phyloP scores from a whole-genome alignment of 805 yeast species.

The Cyberlindnera bimundalis region DNA sequence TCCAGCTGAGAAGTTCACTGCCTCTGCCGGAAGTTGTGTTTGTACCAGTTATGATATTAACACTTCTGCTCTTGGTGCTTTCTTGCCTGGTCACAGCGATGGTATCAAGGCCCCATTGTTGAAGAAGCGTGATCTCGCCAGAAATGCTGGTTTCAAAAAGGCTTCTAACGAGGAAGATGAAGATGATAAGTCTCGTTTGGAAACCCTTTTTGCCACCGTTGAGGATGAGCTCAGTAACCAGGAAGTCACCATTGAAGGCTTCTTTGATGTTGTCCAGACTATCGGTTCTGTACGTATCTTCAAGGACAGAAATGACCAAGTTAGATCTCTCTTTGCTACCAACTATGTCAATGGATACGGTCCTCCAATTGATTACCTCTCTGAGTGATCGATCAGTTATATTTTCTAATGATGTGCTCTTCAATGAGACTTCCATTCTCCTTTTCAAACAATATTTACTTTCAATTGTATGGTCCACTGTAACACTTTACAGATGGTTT shows the following conservation, averaged over 20 bases:
- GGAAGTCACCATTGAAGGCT: background rate
- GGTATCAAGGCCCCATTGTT: background rate
- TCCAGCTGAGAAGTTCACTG: too few relatives aligned
- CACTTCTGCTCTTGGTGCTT: too few relatives aligned
- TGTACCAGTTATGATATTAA: too few relatives aligned
- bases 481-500: too few relatives aligned
- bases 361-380: background rate
- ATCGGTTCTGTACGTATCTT: background rate
- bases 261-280: background rate
- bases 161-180: background rate
- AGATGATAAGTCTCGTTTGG: background rate
- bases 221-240: background rate
- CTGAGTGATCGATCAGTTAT: too few relatives aligned
- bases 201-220: background rate
- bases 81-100: background rate
- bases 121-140: too few relatives aligned
- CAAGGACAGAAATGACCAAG: background rate
- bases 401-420: too few relatives aligned
- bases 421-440: too few relatives aligned
- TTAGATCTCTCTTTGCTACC: background rate
- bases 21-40: background rate
- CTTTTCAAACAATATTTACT: too few relatives aligned
- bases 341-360: conserved; percentile 3
- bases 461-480: too few relatives aligned
- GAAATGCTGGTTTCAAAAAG: background rate